These are phyloP conservation scores for Didymosphaeria variabile DNA, from an alignment of 2,329 filamentous ascomycete species.

Conservation along the genomic window DNA sequence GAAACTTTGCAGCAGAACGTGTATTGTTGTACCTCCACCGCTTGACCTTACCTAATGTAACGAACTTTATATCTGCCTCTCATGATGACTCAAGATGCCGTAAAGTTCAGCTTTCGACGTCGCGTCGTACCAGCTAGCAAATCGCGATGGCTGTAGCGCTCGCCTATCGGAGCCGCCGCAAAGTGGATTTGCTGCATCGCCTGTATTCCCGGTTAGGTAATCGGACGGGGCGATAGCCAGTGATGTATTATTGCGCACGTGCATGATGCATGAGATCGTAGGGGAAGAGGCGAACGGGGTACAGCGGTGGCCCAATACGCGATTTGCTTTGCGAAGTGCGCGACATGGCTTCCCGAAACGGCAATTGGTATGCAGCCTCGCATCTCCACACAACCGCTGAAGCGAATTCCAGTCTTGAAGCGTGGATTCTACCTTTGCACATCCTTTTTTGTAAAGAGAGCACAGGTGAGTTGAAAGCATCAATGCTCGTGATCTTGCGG, in stretches of 20 bases:
- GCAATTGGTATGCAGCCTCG: background rate
- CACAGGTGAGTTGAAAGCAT: too few species aligned
- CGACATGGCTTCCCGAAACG: background rate
- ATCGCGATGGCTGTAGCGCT: background rate
- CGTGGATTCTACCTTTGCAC: too few species aligned
- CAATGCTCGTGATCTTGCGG: background rate
- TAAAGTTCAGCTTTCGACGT: background rate
- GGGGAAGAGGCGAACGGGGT: background rate
- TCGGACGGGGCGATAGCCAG: background rate
- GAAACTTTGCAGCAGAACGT: background rate
- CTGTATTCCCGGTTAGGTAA: background rate
- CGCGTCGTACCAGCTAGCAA: background rate
- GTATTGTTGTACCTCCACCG: background rate
- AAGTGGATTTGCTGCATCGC: background rate
- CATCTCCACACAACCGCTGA: background rate
- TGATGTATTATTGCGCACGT: background rate
- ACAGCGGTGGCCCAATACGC: background rate
- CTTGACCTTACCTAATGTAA: background rate
- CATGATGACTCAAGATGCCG: background rate
- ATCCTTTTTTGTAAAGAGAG: too few species aligned
- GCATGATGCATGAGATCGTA: slow-evolving; percentile 4
- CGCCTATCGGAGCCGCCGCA: background rate
- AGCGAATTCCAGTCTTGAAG: background rate
- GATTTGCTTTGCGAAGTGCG: background rate
- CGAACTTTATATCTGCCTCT: background rate